A percentile compares a stretch with the other conserved stretches of the same genome.
Evolutionary conservation across 2,329 filamentous ascomycete genomes (phyloP).

Genomic region (Cladosporium sp.): DNA sequence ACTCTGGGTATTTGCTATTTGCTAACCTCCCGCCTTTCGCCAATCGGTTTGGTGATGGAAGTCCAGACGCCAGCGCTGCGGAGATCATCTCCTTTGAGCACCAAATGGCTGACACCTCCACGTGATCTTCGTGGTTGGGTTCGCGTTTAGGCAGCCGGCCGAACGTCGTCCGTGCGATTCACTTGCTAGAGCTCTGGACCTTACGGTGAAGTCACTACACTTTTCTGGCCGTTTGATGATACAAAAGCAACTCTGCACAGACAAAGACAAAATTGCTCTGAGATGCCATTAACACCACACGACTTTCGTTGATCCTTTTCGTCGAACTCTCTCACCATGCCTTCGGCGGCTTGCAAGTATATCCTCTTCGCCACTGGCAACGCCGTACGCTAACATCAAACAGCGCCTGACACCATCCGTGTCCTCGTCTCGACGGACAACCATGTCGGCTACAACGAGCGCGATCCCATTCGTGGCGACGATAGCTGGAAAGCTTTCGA

Average conservation of each 20-base stretch:
- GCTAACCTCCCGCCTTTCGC: background rate
- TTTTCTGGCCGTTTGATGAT: too few species aligned
- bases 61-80: background rate
- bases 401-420: conserved; percentile 69
- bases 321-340: background rate
- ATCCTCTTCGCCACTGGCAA: too few species aligned
- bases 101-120: background rate
- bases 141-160: conserved; percentile 1
- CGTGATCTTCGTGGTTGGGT: too few species aligned
- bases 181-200: background rate
- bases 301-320: background rate
- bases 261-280: background rate
- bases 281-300: conserved; percentile 1
- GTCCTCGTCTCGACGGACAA: conserved; percentile 94
- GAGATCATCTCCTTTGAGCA: conserved; percentile 5
- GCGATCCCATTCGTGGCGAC: conserved; percentile 88
- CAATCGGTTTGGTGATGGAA: background rate
- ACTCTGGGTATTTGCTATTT: conserved; percentile 2
- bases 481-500: conserved; percentile 97
- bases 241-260: background rate
- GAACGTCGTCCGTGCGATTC: background rate
- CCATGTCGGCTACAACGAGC: conserved; percentile 94
- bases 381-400: background rate
- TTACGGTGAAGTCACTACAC: too few species aligned
- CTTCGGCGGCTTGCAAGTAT: conserved; percentile 1